Base-by-base conservation (phyloP, 2,329 filamentous ascomycete genomes). In the Ascochyta lentis region DNA sequence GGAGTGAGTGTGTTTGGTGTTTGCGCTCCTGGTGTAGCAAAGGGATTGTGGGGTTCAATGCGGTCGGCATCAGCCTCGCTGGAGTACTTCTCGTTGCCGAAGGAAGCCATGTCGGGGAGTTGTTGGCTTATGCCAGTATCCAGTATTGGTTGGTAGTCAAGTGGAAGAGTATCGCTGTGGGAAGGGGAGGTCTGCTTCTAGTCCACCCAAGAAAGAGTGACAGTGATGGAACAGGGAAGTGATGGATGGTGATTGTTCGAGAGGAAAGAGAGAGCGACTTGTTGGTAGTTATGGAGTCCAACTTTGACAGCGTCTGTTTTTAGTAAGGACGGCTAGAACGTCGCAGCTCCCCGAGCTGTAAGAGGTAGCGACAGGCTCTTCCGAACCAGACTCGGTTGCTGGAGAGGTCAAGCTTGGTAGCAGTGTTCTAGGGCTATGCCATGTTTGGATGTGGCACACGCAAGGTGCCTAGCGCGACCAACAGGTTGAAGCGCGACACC, bases 21-120 rank as follows among this genome's bases (percentile, higher is more conserved):
- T 29, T 53, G 51, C 13, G 33, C 53, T 29, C 54, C 55, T 15
- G 60, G 60, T 22, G 60, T 63, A 45, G 59, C 51, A 43, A 64
- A 64, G 39, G 61, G 61, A 29, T 64, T 61, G 39, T 61, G 49
- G 40, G 50, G 38, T 38, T 60, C 54, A 16, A 49, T 56, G 22
- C 49, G 57, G 31, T 49, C 45, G 13, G 19, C n/a, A 23, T 60
- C 60, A 34, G 44, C 37, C 27, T 51, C 47, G 29, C 42, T 51
- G 35, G 54, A 58, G n/a, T 37, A 42, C 49, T 58, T 54, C 50
- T 58, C 55, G 37, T 58, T 54, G 37, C 26, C 34, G 41, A 49
- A 54, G 31, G 45, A 50, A 31, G 55, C 50, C 55, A 58, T 58
- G 38, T 45, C 16, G 37, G 26, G 31, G 33, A 12, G n/a, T 15